Evolutionary conservation across 768 basidiomycete species (phyloP), one percentile per base, ranked within the genome.

Genomic region (Suillus bovinus): DNA sequence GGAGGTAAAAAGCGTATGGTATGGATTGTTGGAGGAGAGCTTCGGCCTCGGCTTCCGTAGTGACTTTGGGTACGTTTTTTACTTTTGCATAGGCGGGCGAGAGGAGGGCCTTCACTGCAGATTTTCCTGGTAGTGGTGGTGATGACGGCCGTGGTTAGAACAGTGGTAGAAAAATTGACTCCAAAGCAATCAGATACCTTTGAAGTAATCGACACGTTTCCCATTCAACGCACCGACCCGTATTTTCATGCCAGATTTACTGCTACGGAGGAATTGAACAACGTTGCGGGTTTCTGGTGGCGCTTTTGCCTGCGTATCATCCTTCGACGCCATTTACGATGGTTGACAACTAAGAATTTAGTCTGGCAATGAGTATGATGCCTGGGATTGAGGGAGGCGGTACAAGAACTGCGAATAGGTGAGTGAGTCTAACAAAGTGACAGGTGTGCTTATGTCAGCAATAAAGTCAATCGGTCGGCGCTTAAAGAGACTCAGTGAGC

Each of bases 131-230:
- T 11, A 14, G 50, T 34, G 13, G 11, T 98, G 68, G 20, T 8
- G 16, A 42, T 34, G 20, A 11, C 14, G 58, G 34, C 50, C 29
- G 50, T 39, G 31, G 27, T 47, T 47, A 55, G 41, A 55, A 46
- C 42, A 49, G 55, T 27, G 27, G 47, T 31, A 46, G 27, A 47
- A 57, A 54, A n/a, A 31, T 22, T 9, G 9, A 27, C 17, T 29
- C 49, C 16, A 61, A 62, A 20, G 22, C 57, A 16, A 31, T 39
- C 33, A 22, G 27, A 38, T 34, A 95, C 96, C 97, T 81, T 95
- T 99, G 83, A 99, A 99, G 78, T 99, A 99, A 76, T 99, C 96
- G 58, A 96, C 78, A 39, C 96, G 88, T 76, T 96, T 97, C 27
- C 96, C 96, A 68, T 93, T 93, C 70, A 98, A 78, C 10, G 95